phyloP scores from a whole-genome alignment of 2,329 filamentous ascomycete species.

The Ophiostoma sp. region DNA sequence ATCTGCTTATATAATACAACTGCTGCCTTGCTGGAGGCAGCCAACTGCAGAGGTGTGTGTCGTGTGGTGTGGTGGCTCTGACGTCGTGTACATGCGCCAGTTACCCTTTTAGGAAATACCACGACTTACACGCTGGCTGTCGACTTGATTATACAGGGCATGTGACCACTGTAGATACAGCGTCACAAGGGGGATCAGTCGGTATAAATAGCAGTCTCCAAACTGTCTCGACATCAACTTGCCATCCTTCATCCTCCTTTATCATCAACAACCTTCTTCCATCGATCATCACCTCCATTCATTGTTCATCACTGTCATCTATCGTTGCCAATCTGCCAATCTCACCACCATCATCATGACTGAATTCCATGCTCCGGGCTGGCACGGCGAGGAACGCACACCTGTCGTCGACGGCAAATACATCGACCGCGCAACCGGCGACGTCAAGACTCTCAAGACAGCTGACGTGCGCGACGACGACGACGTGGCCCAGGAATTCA shows the following conservation, averaged over 20 bases:
- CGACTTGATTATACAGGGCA: background rate
- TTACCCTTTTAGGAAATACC: conserved; percentile 3
- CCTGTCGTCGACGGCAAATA: conserved; percentile 14
- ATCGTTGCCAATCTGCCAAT: background rate
- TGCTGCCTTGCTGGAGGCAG: background rate
- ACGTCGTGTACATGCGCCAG: background rate
- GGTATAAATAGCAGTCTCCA: conserved; percentile 4
- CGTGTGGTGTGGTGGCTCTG: background rate
- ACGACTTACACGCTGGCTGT: background rate
- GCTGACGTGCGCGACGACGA: background rate
- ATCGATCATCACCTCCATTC: background rate
- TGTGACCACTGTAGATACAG: background rate
- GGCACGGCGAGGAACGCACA: conserved; percentile 12
- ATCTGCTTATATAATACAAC: background rate
- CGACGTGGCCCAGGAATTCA: conserved; percentile 3
- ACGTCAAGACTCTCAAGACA: conserved; percentile 2
- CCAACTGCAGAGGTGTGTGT: background rate
- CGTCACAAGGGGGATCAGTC: too few species aligned
- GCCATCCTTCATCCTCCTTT: background rate
- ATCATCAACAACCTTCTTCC: background rate
- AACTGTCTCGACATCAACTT: background rate
- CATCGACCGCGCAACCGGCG: conserved; percentile 7
- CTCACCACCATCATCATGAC: background rate
- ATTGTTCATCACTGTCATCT: background rate
- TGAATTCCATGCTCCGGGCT: conserved; percentile 8